Conservation (phyloP, 2,329 filamentous ascomycete genomes). For the Boeremia exigua region DNA sequence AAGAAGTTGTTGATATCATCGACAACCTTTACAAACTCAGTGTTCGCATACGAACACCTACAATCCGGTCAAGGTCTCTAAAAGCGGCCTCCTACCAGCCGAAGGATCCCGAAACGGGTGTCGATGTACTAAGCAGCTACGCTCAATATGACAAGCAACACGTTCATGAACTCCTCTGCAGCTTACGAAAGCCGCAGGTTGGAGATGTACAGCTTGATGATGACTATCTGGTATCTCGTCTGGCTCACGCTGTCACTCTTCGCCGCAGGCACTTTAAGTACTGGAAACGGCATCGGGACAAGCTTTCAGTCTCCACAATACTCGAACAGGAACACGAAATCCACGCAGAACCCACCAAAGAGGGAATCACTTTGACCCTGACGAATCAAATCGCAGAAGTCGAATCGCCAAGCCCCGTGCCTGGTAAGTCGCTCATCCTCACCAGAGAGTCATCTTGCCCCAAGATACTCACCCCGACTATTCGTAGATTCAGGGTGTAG, state of each 20-base stretch:
- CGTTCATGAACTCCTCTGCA: slow-evolving; percentile 36
- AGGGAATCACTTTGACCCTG: slow-evolving; percentile 12
- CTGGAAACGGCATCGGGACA: slow-evolving; percentile 47
- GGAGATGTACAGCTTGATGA: slow-evolving; percentile 16
- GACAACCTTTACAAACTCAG: slow-evolving; percentile 48
- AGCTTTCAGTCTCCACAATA: slow-evolving; percentile 33
- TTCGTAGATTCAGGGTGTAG: background rate
- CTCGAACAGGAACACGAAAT: slow-evolving; percentile 31
- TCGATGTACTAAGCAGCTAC: slow-evolving; percentile 43
- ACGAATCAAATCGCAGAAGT: slow-evolving; percentile 25
- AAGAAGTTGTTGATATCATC: slow-evolving; percentile 46
- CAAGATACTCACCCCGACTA: background rate
- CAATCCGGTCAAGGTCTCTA: slow-evolving; percentile 42
- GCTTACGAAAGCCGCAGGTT: slow-evolving; percentile 26
- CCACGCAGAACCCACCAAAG: background rate
- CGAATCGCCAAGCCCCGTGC: slow-evolving; percentile 7
- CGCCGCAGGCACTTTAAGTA: slow-evolving; percentile 48
- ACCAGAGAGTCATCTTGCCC: too few relatives aligned
- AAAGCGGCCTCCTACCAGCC: slow-evolving; percentile 44
- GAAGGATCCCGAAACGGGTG: slow-evolving; percentile 45
- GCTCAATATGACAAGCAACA: slow-evolving; percentile 38
- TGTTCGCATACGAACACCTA: slow-evolving; percentile 46
- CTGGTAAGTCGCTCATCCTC: slow-evolving; percentile 2
- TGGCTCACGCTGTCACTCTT: slow-evolving; percentile 41
- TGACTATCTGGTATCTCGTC: slow-evolving; percentile 32